Base-by-base conservation (phyloP, 192 early-diverging fungal genomes). In the Allomyces arbusculus region DNA sequence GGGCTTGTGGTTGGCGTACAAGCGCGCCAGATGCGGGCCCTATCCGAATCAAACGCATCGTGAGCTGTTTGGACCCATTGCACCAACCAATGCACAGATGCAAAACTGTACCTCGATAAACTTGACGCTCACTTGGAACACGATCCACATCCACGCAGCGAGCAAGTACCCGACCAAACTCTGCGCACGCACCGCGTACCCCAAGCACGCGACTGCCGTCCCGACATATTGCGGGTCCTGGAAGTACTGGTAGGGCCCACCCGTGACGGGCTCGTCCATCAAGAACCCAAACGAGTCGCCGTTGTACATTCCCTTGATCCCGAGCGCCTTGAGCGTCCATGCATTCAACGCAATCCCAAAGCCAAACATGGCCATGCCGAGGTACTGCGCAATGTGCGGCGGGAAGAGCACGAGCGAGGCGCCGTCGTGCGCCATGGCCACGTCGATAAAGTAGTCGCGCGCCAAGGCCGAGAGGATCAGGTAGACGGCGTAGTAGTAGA, bases 291-390 rank as follows among this genome's bases (percentile, higher is more conserved):
- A 82, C 66, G 73, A 74, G 72, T 81, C 79, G 61, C 81, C 81
- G 55, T 82, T 82, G 70, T 82, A 82, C 79, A 81, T 82, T 61
- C 78, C 78, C 67, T 80, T 82, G 66, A 82, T 74, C 61, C 81
- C 81, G 23, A 82, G 73, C 10, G 80, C 80, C 50, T 79, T 79
- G 63, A 82, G 63, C 6, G 79, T 81, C 81, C 81, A 82, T 44
- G 81, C 65, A 68, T 82, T 82, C 67, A 82, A 62, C 19, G 72
- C 26, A 40, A 74, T 65, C 0, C 81, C 81, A 28, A 71, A 64
- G 8, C 69, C 73, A 44, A 78, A 74, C 50, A 75, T 64, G 23
- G 64, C n/a, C 19, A 69, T 65, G 44, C 79, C 79, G 22, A 79
- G 33, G 19, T 68, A 62, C 10, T 68, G 66, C 23, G 72, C 72